phyloP scores from a whole-genome alignment of 176 grass and related monocot genomes.

The Phoenix dactylifera region DNA sequence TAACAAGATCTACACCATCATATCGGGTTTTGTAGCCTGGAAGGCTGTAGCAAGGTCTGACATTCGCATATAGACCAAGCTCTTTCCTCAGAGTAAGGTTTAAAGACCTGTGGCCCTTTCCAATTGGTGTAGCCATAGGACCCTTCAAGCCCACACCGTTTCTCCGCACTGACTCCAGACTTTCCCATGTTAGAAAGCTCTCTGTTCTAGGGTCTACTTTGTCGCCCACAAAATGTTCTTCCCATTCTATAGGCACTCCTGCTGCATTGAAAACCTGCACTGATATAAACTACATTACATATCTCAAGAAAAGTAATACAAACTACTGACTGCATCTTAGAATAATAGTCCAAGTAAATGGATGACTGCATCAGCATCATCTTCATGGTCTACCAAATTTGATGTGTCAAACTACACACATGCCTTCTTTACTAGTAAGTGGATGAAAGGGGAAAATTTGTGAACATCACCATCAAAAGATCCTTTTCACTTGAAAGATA shows the following conservation, averaged over 20 bases:
- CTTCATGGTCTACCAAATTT: too few species aligned
- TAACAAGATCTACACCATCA: conserved; percentile 91
- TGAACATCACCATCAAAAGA: too few species aligned
- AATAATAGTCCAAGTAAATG: too few species aligned
- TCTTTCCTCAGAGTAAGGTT: conserved; percentile 97
- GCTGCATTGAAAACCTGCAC: conserved; percentile 83
- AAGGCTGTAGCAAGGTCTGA: conserved; percentile 92
- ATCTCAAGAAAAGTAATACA: too few species aligned
- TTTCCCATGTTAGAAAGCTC: conserved; percentile 97
- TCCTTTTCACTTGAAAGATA: too few species aligned
- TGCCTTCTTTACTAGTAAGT: too few species aligned
- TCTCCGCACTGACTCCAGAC: conserved; percentile 73
- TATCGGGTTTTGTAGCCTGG: conserved; percentile 91
- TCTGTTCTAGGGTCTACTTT: conserved; percentile 90
- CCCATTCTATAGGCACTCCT: conserved; percentile 83
- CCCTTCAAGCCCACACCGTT: conserved; percentile 96
- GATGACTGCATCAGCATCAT: too few species aligned
- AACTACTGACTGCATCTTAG: too few species aligned
- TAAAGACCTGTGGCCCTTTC: conserved; percentile 92
- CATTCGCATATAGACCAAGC: conserved; percentile 86
- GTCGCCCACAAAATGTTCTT: conserved; percentile 84
- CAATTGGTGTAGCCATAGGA: conserved; percentile 98
- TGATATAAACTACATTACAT: not conserved
- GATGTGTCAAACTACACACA: too few species aligned
- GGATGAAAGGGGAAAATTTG: too few species aligned